A percentile compares a stretch with the other conserved stretches of the same genome.
Conservation (phyloP, 805 yeast genomes). For the Ogataea kodamae region DNA sequence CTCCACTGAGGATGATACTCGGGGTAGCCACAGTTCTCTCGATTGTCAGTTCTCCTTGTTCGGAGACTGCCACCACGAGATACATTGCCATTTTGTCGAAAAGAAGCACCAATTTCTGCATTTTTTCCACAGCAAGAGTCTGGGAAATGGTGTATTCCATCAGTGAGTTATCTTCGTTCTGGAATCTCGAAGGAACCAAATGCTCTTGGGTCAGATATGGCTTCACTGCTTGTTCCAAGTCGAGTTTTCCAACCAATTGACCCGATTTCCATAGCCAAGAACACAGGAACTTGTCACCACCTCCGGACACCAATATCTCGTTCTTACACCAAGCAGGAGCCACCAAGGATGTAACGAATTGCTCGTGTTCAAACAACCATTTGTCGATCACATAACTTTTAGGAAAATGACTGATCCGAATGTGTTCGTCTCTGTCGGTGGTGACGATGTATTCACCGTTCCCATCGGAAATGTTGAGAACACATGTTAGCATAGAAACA, state of each 20-base stretch:
- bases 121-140: slow-evolving; percentile 29
- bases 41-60: slow-evolving; percentile 30
- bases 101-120: slow-evolving; percentile 38
- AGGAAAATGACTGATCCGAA: slow-evolving; percentile 79
- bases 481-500: slow-evolving; percentile 92
- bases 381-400: slow-evolving; percentile 71
- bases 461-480: slow-evolving; percentile 42
- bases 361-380: slow-evolving; percentile 83
- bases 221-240: slow-evolving; percentile 36
- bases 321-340: slow-evolving; percentile 49
- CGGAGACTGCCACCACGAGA: slow-evolving; percentile 35
- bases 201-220: slow-evolving; percentile 54
- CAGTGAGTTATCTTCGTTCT: slow-evolving; percentile 44
- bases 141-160: slow-evolving; percentile 50
- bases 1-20: slow-evolving; percentile 27
- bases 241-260: slow-evolving; percentile 38
- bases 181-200: slow-evolving; percentile 61
- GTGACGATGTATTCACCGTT: slow-evolving; percentile 58
- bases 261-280: slow-evolving; percentile 73
- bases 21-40: slow-evolving; percentile 31
- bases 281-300: slow-evolving; percentile 78
- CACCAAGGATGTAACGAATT: slow-evolving; percentile 69
- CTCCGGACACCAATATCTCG: slow-evolving; percentile 68
- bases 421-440: slow-evolving; percentile 95
- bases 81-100: slow-evolving; percentile 47